Evolutionary conservation across 2,329 filamentous ascomycete genomes (phyloP), one percentile per base, ranked within the genome.

Genomic region (Botrytis cinerea): DNA sequence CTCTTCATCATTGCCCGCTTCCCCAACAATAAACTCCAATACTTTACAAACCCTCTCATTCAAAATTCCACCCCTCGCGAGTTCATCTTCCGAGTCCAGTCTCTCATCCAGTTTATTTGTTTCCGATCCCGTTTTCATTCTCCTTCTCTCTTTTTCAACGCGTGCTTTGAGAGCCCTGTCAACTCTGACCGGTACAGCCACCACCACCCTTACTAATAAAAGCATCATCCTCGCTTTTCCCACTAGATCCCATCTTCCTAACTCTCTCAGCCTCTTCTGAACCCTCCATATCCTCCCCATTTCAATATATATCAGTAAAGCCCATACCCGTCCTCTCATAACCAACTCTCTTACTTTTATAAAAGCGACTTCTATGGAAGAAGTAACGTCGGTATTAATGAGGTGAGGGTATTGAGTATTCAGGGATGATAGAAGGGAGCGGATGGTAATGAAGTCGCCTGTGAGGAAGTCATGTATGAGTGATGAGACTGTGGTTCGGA

Each of bases 401-500:
- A 83, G 76, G 73, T 82, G 80, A 14, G 82, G 82, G 72, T 83
- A 83, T 71, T 80, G 81, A 10, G 78, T 70, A 62, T 81, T 79
- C 8, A 83, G 75, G 18, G 80, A 78, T 75, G 81, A 80, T 6
- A 83, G 79, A 72, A 80, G 80, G 73, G 79, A 75, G 69, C 82
- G 78, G 35, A 83, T 81, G 22, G 82, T 78, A 2, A 78, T 78
- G 73, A 83, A 83, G 75, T 83, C 82, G 1, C 82, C 82, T 18
- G 80, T 81, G 73, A 83, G 81, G 67, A 83, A 83, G 75, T 83
- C 82, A 25, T 82, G 78, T 9, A 83, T 77, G 59, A 83, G 81
- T 28, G 80, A 78, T 68, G 81, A 81, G 46, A 83, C 82, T 0
- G 82, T 82, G 43, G 79, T 78, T 51, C 80, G 80, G 71, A 83